These are phyloP conservation scores for Rhizopogon roseolus DNA, from an alignment of 768 basidiomycete species.

Conservation along the genomic window DNA sequence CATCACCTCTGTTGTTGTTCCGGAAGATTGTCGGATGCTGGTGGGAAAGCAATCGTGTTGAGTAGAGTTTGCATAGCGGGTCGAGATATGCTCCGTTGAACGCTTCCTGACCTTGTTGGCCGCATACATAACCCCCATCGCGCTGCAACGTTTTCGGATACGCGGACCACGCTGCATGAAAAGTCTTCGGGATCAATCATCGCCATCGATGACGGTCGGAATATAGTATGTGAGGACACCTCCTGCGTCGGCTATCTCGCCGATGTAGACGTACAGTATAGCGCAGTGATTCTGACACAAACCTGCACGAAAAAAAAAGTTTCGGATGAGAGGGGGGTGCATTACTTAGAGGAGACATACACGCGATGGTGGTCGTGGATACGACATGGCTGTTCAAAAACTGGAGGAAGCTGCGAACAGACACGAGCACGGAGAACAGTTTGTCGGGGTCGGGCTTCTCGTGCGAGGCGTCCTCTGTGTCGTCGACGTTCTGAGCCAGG, in stretches of 20 bases:
- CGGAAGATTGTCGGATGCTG: background rate
- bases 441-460: slow-evolving; percentile 49
- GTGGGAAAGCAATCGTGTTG: too few relatives aligned
- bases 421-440: slow-evolving; percentile 63
- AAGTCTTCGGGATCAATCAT: slow-evolving; percentile 12
- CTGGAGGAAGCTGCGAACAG: slow-evolving; percentile 71
- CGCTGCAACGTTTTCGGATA: background rate
- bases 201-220: slow-evolving; percentile 68
- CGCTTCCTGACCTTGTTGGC: background rate
- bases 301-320: slow-evolving; percentile 35
- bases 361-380: slow-evolving; percentile 80
- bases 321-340: background rate
- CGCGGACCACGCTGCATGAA: background rate
- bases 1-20: background rate
- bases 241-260: slow-evolving; percentile 71
- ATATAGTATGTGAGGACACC: slow-evolving; percentile 89
- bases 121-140: background rate
- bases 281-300: slow-evolving; percentile 80
- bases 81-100: background rate
- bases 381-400: slow-evolving; percentile 79
- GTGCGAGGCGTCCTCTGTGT: slow-evolving; percentile 25
- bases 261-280: slow-evolving; percentile 87
- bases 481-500: slow-evolving; percentile 24
- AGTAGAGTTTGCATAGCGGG: too few relatives aligned
- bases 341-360: slow-evolving; percentile 37